phyloP scores from a whole-genome alignment of 1,284 basidiomycete species.

The Ustilago tritici region DNA sequence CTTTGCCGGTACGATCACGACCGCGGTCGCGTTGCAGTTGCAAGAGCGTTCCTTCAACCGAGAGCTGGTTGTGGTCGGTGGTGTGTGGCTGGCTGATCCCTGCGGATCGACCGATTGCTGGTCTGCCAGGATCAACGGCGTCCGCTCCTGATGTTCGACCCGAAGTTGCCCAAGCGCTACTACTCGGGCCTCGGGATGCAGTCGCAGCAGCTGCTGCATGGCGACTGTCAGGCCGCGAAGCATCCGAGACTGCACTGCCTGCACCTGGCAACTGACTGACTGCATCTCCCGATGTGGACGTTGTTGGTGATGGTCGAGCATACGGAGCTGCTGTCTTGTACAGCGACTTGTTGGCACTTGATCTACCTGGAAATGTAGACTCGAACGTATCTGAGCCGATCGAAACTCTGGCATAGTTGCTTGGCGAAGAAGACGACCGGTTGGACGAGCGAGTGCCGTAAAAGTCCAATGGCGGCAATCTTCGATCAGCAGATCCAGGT shows the following conservation, averaged over 20 bases:
- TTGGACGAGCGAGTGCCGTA: constrained; percentile 17
- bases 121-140: not conserved
- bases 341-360: constrained; percentile 6
- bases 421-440: constrained; percentile 28
- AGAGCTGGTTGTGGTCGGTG: constrained; percentile 25
- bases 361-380: constrained; percentile 13
- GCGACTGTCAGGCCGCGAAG: constrained; percentile 12
- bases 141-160: not conserved
- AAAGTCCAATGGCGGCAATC: constrained; percentile 36
- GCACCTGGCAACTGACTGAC: not conserved
- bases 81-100: constrained; percentile 10
- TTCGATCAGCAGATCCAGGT: constrained; percentile 21
- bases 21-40: constrained; percentile 32
- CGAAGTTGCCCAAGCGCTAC: not conserved
- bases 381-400: constrained; percentile 27
- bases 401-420: constrained; percentile 33
- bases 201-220: not conserved
- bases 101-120: constrained; percentile 3
- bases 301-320: constrained; percentile 8
- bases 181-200: not conserved
- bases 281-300: not conserved
- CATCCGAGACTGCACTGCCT: constrained; percentile 10
- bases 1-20: not conserved
- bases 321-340: constrained; percentile 12
- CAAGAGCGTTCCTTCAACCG: constrained; percentile 30